phyloP scores from a whole-genome alignment of 2,329 filamentous ascomycete genomes.

The Colletotrichum limetticola region DNA sequence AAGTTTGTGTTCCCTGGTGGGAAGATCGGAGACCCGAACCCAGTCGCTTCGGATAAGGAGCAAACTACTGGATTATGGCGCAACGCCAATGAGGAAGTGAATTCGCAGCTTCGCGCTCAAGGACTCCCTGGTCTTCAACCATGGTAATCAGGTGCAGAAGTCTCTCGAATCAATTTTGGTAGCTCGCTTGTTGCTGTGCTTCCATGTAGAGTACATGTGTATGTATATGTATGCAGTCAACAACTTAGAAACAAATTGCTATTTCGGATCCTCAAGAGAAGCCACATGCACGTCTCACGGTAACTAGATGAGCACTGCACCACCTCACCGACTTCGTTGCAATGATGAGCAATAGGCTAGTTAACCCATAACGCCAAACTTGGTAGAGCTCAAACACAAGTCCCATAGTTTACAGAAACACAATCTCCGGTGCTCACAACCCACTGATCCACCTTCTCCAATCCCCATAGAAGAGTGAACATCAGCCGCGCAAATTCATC shows the following conservation, averaged over 20 bases:
- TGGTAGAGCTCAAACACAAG: neutral
- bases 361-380: neutral
- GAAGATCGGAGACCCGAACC: neutral
- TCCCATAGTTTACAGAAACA: slow-evolving; percentile 10
- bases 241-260: too few relatives aligned
- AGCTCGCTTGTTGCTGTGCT: too few relatives aligned
- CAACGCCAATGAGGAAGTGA: slow-evolving; percentile 19
- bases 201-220: too few relatives aligned
- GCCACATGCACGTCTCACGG: too few relatives aligned
- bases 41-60: slow-evolving; percentile 19
- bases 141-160: neutral
- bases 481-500: slow-evolving; percentile 31
- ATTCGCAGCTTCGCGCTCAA: neutral
- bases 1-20: slow-evolving; percentile 31
- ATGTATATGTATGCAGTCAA: too few relatives aligned
- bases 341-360: too few relatives aligned
- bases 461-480: slow-evolving; percentile 27
- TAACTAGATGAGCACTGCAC: too few relatives aligned
- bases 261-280: too few relatives aligned
- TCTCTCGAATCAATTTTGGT: too few relatives aligned
- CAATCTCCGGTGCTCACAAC: slow-evolving; percentile 18
- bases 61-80: slow-evolving; percentile 34
- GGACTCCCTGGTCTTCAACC: neutral
- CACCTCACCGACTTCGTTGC: too few relatives aligned
- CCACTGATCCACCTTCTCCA: slow-evolving; percentile 33